phyloP scores from a whole-genome alignment of 2,329 filamentous ascomycete genomes.

The Parasarocladium wereldwijsianum region DNA sequence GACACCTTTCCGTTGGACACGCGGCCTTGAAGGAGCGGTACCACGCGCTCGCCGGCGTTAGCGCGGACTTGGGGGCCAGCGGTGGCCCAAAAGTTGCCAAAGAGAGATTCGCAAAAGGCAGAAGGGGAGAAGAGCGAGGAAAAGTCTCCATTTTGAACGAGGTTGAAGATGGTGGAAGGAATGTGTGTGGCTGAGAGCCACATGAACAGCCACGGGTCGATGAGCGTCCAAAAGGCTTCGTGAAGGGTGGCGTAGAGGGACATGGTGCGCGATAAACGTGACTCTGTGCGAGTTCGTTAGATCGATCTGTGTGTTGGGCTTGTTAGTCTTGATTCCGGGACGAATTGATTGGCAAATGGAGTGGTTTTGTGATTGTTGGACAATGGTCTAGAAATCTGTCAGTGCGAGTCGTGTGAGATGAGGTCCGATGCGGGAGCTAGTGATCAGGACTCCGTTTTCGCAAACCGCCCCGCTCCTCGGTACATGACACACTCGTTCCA shows the following conservation, averaged over 20 bases:
- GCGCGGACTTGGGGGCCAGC: conserved; percentile 35
- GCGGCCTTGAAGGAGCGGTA: conserved; percentile 39
- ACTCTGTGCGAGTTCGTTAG: no score
- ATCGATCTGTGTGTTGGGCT: no score
- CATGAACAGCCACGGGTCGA: conserved; percentile 40
- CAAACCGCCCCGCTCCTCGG: no score
- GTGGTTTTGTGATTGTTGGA: no score
- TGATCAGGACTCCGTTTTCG: no score
- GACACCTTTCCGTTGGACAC: conserved; percentile 21
- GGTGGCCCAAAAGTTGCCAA: conserved; percentile 44
- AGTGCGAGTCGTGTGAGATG: no score
- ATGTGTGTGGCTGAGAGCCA: conserved; percentile 30
- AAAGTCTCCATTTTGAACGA: conserved; percentile 21
- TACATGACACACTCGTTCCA: no score
- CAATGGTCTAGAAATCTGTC: no score
- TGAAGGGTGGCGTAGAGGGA: conserved; percentile 4
- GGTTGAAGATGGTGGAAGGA: conserved; percentile 30
- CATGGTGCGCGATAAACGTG: no score
- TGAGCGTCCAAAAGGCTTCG: conserved; percentile 16
- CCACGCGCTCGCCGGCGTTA: conserved; percentile 25
- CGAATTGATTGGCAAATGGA: no score
- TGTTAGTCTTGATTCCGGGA: no score
- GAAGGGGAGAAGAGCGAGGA: conserved; percentile 24
- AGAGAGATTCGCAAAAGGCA: conserved; percentile 36
- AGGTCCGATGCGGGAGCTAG: no score